Evolutionary conservation across 2,329 filamentous ascomycete genomes (phyloP), one percentile per base, ranked within the genome.

Genomic region (Aschersonia sp.): DNA sequence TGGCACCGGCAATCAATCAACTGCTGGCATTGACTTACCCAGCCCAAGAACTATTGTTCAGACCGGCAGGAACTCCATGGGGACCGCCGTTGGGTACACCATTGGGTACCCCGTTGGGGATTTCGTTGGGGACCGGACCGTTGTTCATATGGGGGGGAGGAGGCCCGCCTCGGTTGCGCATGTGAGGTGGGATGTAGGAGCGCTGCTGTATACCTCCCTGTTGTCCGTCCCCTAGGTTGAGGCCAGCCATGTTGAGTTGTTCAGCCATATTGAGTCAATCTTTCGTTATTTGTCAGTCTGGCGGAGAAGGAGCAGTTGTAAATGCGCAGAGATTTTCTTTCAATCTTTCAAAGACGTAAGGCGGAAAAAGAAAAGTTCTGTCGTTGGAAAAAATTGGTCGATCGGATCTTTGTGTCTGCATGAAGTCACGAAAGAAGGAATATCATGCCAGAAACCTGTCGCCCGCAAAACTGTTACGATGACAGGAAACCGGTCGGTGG

Each of bases 131-230:
- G 28, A 66, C 64, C 50, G 63, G 66, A 55, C 67, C 46, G 40
- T 44, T 48, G 30, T 48, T 50, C 35, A 12, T 7, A 38, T 7
- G 35, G 4, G 48, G 46, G 38, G 47, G 42, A 32, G 41, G 43
- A 45, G 45, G 44, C 40, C 59, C 61, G 48, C 20, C 20, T 38
- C 77, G 77, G 58, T 70, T 71, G 62, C 86, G 82, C 74, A 89
- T 80, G 68, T 92, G 87, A 66, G 86, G 86, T 55, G 86, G 86
- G 56, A 92, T 89, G 74, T 92, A 92, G 49, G 85, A 85, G 60
- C 83, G 82, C 50, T 53, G 56, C 44, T 59, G 56, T 5, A 30
- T 31, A 40, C 47, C 47, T 3, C 48, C 48, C 9, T 41, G 48
- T 48, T 63, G 60, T 48, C 60, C 64, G 32, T 65, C 64, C 50